Evolutionary conservation across 2,329 filamentous ascomycete species (phyloP).

Genomic region (Colletotrichum spinosum): DNA sequence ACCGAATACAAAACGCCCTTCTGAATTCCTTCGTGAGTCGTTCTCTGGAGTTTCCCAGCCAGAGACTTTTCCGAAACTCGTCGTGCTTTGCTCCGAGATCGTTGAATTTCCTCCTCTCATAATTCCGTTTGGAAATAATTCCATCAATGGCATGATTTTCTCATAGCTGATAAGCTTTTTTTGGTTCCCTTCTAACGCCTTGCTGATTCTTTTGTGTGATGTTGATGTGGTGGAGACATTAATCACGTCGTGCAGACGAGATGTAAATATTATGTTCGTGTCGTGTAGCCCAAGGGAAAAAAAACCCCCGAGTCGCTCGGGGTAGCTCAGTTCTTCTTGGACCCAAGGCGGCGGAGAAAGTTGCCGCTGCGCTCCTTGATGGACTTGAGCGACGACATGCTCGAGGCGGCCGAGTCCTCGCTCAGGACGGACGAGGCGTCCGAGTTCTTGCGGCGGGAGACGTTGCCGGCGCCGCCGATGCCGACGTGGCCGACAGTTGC

Average conservation of each 20-base stretch:
- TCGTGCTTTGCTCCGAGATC: constrained; percentile 48
- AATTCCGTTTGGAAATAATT: not conserved
- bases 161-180: constrained; percentile 3
- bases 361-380: constrained; percentile 42
- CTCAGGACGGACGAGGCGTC: constrained; percentile 63
- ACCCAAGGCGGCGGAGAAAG: constrained; percentile 56
- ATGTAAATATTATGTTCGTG: too few relatives aligned
- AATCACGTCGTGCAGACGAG: not conserved
- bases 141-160: not conserved
- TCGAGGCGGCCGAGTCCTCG: constrained; percentile 41
- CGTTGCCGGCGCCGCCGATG: constrained; percentile 64
- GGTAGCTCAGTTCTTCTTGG: constrained; percentile 31
- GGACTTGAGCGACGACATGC: constrained; percentile 31
- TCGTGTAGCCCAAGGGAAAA: too few relatives aligned
- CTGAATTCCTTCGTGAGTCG: too few relatives aligned
- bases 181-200: constrained; percentile 26
- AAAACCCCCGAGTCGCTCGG: too few relatives aligned
- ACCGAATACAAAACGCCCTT: too few relatives aligned
- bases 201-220: constrained; percentile 2
- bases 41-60: constrained; percentile 44
- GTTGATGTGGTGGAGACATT: constrained; percentile 3
- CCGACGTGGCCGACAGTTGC: constrained; percentile 37
- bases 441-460: constrained; percentile 74
- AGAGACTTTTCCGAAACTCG: constrained; percentile 33
- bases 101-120: constrained; percentile 23